Percentiles rank a stretch among this genome's conserved stretches.
Conservation (phyloP, 2,329 filamentous ascomycete genomes). For the Pyrenophora seminiperda region DNA sequence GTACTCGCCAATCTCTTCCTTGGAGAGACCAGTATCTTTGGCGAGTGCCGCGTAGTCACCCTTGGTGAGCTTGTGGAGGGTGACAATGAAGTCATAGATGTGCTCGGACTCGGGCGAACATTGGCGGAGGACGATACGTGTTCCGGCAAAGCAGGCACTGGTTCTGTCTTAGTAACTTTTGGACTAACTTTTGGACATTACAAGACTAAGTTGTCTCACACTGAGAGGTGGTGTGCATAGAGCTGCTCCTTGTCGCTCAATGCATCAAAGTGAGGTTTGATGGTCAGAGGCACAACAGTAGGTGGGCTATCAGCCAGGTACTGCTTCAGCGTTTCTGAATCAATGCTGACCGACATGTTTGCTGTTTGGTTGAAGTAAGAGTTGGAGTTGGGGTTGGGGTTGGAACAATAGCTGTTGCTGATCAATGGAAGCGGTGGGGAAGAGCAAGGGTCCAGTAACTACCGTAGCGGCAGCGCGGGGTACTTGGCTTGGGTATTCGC, state of each 20-base stretch:
- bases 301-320: slow-evolving; percentile 93
- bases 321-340: slow-evolving; percentile 60
- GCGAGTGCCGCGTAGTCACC: slow-evolving; percentile 57
- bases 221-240: slow-evolving; percentile 74
- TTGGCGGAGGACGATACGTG: slow-evolving; percentile 59
- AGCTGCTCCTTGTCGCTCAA: slow-evolving; percentile 77
- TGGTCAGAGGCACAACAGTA: slow-evolving; percentile 82
- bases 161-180: slow-evolving; percentile 3
- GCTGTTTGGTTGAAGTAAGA: neutral
- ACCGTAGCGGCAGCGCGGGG: too few relatives aligned
- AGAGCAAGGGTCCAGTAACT: too few relatives aligned
- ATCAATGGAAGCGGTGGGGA: neutral
- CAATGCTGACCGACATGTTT: slow-evolving; percentile 46
- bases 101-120: slow-evolving; percentile 57
- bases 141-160: slow-evolving; percentile 56
- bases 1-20: slow-evolving; percentile 46
- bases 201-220: slow-evolving; percentile 29
- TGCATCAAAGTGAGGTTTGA: slow-evolving; percentile 89
- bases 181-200: neutral
- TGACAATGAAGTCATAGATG: slow-evolving; percentile 62
- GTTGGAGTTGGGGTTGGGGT: neutral
- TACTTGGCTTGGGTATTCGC: too few relatives aligned
- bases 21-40: slow-evolving; percentile 50
- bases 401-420: neutral
- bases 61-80: slow-evolving; percentile 53